Percentiles rank a stretch among this genome's conserved stretches.
phyloP scores from a whole-genome alignment of 1,284 basidiomycete species.

The Paramarasmius palmivorus region DNA sequence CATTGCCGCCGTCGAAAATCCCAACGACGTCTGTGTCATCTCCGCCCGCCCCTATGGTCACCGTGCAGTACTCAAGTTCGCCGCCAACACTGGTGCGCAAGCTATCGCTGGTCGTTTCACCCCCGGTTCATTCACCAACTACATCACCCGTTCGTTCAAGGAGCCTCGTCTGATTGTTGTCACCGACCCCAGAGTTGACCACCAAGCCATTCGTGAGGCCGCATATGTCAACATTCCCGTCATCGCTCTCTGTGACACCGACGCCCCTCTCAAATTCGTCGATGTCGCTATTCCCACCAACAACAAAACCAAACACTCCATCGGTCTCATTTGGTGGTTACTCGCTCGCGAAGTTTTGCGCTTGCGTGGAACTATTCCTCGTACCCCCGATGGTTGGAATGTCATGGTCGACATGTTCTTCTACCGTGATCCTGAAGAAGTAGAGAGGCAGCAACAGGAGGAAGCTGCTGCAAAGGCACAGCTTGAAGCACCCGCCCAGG shows the following conservation, averaged over 20 bases:
- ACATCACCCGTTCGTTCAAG: slow-evolving; percentile 99
- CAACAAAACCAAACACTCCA: slow-evolving; percentile 98
- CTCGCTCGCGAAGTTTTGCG: slow-evolving; percentile 97
- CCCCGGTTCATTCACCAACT: slow-evolving; percentile 98
- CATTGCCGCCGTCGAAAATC: slow-evolving; percentile 96
- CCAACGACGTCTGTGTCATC: slow-evolving; percentile 97
- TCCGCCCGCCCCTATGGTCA: slow-evolving; percentile 98
- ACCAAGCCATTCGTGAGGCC: slow-evolving; percentile 99
- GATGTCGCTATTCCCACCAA: slow-evolving; percentile 99
- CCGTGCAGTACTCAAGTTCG: slow-evolving; percentile 98
- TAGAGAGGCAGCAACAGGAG: slow-evolving; percentile 95
- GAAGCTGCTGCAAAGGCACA: slow-evolving; percentile 83
- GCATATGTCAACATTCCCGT: slow-evolving; percentile 99
- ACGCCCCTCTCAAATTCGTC: slow-evolving; percentile 95
- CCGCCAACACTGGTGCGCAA: slow-evolving; percentile 96
- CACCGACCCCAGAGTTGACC: slow-evolving; percentile 98
- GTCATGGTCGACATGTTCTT: slow-evolving; percentile 99
- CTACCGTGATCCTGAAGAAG: slow-evolving; percentile 99
- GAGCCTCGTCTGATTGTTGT: slow-evolving; percentile 98
- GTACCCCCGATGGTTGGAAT: slow-evolving; percentile 90
- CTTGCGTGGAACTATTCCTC: slow-evolving; percentile 89
- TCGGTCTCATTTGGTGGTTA: slow-evolving; percentile 99
- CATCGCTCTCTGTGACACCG: slow-evolving; percentile 98
- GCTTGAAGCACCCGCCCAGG: slow-evolving; percentile 58
- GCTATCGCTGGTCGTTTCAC: slow-evolving; percentile 99